phyloP scores from a whole-genome alignment of 257 asterid genomes.

The Gentiana macrophylla region DNA sequence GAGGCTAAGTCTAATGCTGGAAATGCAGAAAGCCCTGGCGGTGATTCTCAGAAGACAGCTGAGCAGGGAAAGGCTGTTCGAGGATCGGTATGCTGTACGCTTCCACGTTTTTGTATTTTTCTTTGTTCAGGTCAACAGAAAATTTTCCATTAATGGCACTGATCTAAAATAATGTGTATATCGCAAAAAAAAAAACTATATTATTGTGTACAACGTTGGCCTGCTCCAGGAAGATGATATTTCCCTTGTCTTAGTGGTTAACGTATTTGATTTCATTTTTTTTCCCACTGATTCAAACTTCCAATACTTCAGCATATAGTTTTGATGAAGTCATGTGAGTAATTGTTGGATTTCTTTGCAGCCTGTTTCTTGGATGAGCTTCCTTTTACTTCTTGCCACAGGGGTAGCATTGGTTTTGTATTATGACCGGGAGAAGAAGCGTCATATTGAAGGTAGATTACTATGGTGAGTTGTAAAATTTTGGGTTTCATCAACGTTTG shows the following conservation, averaged over 20 bases:
- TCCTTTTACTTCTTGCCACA: slow-evolving; percentile 65
- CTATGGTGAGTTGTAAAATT: slow-evolving; percentile 40
- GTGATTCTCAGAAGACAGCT: slow-evolving; percentile 36
- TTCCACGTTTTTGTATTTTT: too few relatives aligned
- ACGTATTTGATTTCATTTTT: too few relatives aligned
- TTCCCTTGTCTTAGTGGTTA: too few relatives aligned
- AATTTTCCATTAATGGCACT: too few relatives aligned
- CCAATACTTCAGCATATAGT: too few relatives aligned
- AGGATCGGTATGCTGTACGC: slow-evolving; percentile 44
- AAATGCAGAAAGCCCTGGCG: slow-evolving; percentile 25
- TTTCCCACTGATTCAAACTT: too few relatives aligned
- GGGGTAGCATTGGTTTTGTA: slow-evolving; percentile 70
- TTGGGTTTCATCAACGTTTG: too few relatives aligned
- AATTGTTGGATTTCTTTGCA: slow-evolving; percentile 15
- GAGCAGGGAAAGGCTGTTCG: slow-evolving; percentile 60
- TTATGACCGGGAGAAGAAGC: slow-evolving; percentile 79
- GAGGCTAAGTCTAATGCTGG: slow-evolving; percentile 30
- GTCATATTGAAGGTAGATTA: slow-evolving; percentile 72
- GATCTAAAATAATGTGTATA: too few relatives aligned
- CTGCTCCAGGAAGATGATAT: too few relatives aligned
- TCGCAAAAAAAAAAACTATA: too few relatives aligned
- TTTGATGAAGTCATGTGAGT: background rate
- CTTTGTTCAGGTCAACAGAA: too few relatives aligned
- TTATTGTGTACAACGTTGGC: too few relatives aligned
- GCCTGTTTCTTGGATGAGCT: slow-evolving; percentile 94